Percentiles rank a stretch among this genome's conserved stretches.
These are phyloP conservation scores for Thermothielavioides terrestris DNA, from an alignment of 495 filamentous ascomycete species.

Conservation along the genomic window DNA sequence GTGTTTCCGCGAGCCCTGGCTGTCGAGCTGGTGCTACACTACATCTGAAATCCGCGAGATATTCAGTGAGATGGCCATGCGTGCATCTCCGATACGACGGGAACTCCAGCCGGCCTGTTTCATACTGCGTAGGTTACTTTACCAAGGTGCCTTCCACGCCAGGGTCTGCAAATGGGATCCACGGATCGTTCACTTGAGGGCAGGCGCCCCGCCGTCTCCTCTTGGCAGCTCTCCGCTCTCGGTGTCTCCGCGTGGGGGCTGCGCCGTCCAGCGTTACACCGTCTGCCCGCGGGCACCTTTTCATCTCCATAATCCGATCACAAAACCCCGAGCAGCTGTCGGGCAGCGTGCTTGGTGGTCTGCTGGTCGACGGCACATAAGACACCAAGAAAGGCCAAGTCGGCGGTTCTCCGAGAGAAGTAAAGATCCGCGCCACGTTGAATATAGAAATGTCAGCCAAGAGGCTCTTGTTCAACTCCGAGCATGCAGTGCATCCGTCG, in stretches of 20 bases:
- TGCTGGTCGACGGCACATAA: no score
- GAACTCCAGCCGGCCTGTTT: no score
- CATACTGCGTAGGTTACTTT: no score
- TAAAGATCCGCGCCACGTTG: conserved; percentile 5
- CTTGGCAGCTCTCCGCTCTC: conserved; percentile 3
- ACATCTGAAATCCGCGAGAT: no score
- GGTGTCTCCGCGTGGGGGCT: conserved; percentile 1
- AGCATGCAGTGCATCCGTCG: not conserved
- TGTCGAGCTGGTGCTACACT: no score
- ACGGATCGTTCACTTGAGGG: conserved; percentile 5
- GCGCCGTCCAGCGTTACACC: not conserved
- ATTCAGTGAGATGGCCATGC: no score
- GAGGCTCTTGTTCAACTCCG: not conserved
- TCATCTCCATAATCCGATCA: no score
- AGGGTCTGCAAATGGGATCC: not conserved
- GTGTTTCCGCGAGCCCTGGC: no score
- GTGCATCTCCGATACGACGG: no score
- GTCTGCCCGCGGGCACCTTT: not conserved
- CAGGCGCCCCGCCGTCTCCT: not conserved
- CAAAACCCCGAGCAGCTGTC: no score
- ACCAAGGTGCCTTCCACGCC: no score
- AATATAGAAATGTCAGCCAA: conserved; percentile 3
- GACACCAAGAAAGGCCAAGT: conserved; percentile 11
- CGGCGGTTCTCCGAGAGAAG: conserved; percentile 11
- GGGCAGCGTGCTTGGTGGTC: no score